Percentiles rank a stretch among this genome's conserved stretches.
Conservation (phyloP, 2,329 filamentous ascomycete species). For the Ophiostoma angusticollis region DNA sequence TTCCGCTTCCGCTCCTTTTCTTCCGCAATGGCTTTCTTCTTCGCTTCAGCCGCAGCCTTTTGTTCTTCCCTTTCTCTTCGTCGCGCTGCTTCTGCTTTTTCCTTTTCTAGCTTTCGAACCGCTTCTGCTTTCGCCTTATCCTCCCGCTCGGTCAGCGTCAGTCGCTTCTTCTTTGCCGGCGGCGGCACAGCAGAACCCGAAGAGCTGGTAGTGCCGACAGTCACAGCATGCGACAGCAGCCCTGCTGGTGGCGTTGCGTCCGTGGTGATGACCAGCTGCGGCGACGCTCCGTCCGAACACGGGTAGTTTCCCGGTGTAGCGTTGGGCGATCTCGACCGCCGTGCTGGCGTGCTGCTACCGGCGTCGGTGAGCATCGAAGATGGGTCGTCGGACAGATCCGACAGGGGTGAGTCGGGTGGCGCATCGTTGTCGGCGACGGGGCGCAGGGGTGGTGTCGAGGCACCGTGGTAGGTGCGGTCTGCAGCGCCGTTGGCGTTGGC, state of each 20-base stretch:
- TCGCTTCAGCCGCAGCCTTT: slow-evolving; percentile 26
- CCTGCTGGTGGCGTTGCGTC: slow-evolving; percentile 1
- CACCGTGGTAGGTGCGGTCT: too few species aligned
- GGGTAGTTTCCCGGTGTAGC: slow-evolving; percentile 17
- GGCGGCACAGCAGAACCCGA: background rate
- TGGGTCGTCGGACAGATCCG: slow-evolving; percentile 14
- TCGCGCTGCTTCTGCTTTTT: slow-evolving; percentile 20
- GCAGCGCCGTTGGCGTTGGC: slow-evolving; percentile 7
- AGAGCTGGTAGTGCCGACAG: background rate
- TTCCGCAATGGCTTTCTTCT: slow-evolving; percentile 20
- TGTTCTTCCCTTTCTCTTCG: slow-evolving; percentile 24
- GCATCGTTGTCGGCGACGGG: too few species aligned
- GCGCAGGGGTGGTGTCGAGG: too few species aligned
- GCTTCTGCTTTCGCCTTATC: slow-evolving; percentile 26
- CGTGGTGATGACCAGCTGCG: slow-evolving; percentile 11
- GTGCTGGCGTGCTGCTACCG: slow-evolving; percentile 27
- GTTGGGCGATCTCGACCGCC: slow-evolving; percentile 25
- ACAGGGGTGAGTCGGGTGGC: slow-evolving; percentile 12
- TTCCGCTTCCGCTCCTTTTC: slow-evolving; percentile 23
- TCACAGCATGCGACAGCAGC: background rate
- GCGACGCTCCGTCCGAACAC: slow-evolving; percentile 11
- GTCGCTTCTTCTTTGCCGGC: slow-evolving; percentile 32
- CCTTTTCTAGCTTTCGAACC: slow-evolving; percentile 23
- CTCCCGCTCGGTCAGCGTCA: slow-evolving; percentile 28
- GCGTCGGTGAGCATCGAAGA: slow-evolving; percentile 28